A percentile compares a stretch with the other conserved stretches of the same genome.
Conservation (phyloP, 2,329 filamentous ascomycete species). For the Xylaria sp. region DNA sequence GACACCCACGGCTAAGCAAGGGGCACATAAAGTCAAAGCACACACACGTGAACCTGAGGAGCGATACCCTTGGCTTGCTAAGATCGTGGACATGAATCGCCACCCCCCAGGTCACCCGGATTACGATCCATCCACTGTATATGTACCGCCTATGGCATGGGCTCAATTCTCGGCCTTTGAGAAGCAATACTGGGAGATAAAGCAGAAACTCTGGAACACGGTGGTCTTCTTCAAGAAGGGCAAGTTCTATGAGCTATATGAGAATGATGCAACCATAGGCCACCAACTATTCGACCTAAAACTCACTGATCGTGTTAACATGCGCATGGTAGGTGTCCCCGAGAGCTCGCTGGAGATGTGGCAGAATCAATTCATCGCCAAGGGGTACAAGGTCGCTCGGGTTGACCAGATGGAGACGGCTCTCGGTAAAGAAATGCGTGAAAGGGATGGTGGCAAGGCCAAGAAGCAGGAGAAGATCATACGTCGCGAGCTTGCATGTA, state of each 20-base stretch:
- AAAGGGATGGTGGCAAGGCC: slow-evolving; percentile 75
- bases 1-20: slow-evolving; percentile 43
- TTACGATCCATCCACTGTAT: slow-evolving; percentile 91
- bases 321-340: slow-evolving; percentile 99
- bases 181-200: slow-evolving; percentile 99
- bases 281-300: slow-evolving; percentile 98
- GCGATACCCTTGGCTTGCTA: slow-evolving; percentile 90
- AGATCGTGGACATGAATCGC: slow-evolving; percentile 84
- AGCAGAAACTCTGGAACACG: slow-evolving; percentile 96
- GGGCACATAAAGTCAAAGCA: slow-evolving; percentile 71
- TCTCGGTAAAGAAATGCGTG: slow-evolving; percentile 97
- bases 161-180: slow-evolving; percentile 91
- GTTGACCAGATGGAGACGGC: slow-evolving; percentile 98
- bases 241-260: slow-evolving; percentile 98
- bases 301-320: slow-evolving; percentile 97
- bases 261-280: slow-evolving; percentile 95
- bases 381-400: slow-evolving; percentile 95
- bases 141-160: slow-evolving; percentile 84
- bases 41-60: slow-evolving; percentile 85
- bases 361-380: slow-evolving; percentile 98
- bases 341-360: slow-evolving; percentile 96
- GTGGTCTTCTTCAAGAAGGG: slow-evolving; percentile 99
- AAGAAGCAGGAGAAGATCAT: slow-evolving; percentile 93
- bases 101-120: slow-evolving; percentile 83
- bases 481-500: slow-evolving; percentile 86